Percentiles rank a stretch among this genome's conserved stretches.
phyloP scores from a whole-genome alignment of 768 basidiomycete species.

The Lactarius vividus region DNA sequence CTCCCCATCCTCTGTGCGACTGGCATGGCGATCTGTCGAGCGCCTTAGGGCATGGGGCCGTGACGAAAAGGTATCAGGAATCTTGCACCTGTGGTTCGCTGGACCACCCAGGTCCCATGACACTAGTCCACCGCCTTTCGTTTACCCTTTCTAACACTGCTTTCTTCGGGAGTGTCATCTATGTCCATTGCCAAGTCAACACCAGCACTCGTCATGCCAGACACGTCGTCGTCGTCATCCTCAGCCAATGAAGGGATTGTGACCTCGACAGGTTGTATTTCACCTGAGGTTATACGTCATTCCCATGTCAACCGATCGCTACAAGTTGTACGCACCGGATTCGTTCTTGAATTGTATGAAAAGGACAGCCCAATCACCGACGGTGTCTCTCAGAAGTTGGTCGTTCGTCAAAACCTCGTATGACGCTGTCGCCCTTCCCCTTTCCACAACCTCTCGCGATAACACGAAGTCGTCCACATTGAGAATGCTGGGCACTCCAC shows the following conservation, averaged over 20 bases:
- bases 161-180: conserved; percentile 36
- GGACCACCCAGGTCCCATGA: neutral
- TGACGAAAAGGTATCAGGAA: neutral
- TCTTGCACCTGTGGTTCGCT: neutral
- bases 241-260: conserved; percentile 56
- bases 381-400: conserved; percentile 46
- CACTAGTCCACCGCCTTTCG: conserved; percentile 47
- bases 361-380: conserved; percentile 64
- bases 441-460: conserved; percentile 51
- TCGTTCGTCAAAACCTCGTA: conserved; percentile 54
- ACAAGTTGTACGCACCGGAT: conserved; percentile 47
- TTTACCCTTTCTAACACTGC: conserved; percentile 55
- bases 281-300: conserved; percentile 37
- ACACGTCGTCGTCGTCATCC: conserved; percentile 58
- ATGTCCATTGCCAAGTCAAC: conserved; percentile 16
- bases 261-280: conserved; percentile 57
- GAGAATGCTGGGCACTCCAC: conserved; percentile 37
- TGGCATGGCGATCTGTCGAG: neutral
- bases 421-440: conserved; percentile 45
- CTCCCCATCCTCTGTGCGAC: neutral
- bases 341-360: conserved; percentile 66
- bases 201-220: conserved; percentile 18
- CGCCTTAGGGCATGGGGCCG: neutral
- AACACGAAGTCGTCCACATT: conserved; percentile 59
- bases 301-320: neutral